These are phyloP conservation scores for Aspergillus affinis DNA, from an alignment of 495 filamentous ascomycete species.

Conservation along the genomic window DNA sequence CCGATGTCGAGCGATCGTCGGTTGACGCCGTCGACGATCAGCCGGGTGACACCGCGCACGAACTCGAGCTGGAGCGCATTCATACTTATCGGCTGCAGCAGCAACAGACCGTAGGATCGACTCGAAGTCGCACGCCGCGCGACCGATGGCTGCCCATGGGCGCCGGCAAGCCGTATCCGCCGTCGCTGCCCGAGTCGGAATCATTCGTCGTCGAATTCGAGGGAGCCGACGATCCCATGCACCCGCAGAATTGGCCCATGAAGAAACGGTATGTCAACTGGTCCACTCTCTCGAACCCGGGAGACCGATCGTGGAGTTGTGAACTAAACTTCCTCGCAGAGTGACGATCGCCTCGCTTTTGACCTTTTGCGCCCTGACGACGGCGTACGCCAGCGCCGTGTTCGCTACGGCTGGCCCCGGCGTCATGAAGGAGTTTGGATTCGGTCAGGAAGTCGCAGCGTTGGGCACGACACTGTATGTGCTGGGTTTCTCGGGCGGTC, in stretches of 20 bases:
- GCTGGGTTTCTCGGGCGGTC: slow-evolving; percentile 51
- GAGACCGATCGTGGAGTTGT: not conserved
- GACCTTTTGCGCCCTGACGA: slow-evolving; percentile 42
- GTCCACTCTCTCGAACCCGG: not conserved
- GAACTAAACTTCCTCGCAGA: not conserved
- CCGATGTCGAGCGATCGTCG: not conserved
- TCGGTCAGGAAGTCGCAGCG: slow-evolving; percentile 46
- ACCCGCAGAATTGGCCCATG: slow-evolving; percentile 51
- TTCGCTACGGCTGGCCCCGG: slow-evolving; percentile 49
- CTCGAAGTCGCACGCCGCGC: slow-evolving; percentile 22
- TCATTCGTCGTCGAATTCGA: slow-evolving; percentile 58
- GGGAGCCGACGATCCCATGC: slow-evolving; percentile 45
- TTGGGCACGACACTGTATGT: slow-evolving; percentile 53
- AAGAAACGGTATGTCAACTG: slow-evolving; percentile 15
- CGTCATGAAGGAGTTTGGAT: slow-evolving; percentile 43
- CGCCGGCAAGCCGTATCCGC: slow-evolving; percentile 41
- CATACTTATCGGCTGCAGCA: slow-evolving; percentile 34
- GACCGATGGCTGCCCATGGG: slow-evolving; percentile 34
- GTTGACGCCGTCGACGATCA: not conserved
- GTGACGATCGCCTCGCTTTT: slow-evolving; percentile 16
- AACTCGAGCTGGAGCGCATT: slow-evolving; percentile 25
- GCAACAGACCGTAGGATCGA: slow-evolving; percentile 29
- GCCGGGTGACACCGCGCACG: slow-evolving; percentile 12
- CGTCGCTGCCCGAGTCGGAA: slow-evolving; percentile 40
- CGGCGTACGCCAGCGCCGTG: slow-evolving; percentile 49